Evolutionary conservation across 208 protist species (phyloP), one percentile per base, ranked within the genome.

Genomic region (Acanthamoeba royreba): DNA sequence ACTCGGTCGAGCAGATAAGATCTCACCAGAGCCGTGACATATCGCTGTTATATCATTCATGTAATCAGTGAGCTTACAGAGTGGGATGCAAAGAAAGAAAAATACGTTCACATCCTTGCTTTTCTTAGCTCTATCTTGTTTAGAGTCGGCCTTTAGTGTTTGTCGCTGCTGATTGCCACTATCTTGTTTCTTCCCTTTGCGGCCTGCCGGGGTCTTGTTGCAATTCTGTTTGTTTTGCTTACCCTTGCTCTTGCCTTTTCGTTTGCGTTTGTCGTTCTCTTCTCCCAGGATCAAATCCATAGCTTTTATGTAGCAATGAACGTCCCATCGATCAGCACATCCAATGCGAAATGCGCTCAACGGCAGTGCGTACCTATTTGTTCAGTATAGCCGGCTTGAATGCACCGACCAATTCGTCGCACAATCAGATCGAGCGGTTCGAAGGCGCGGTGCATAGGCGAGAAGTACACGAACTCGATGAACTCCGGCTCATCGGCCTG

Each of bases 381-480:
- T 40, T 91, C 85, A 25, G 85, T 91, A 38, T 91, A 91, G 38
- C 85, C 85, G 11, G 40, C 35, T 38, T 91, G 85, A 15, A 91
- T 91, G 55, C 85, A 91, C 0, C 33, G 33, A 4, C 85, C 85
- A 17, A 91, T 91, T 13, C 43, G 33, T 5, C 85, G 49, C 17
- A 91, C 85, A 38, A 91, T 91, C 15, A 74, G 55, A 38, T 91
- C 85, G 33, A 69, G 35, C 38, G 47, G 85, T 33, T 91, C 85
- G 72, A 91, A 91, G 85, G 85, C 85, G 22, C 85, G 46, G 9
- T 91, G 85, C 85, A 91, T 91, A 35, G 85, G 85, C 85, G 85
- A 91, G 85, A 91, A 91, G 40, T 91, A 91, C n/a, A 91, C 85
- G 22, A 91, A 91, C 85, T 91, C 85, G n/a, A 91, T 91, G 35